Evolutionary conservation across 139 green algal genomes (phyloP), one percentile per base, ranked within the genome.

Genomic region (Volvox africanus): DNA sequence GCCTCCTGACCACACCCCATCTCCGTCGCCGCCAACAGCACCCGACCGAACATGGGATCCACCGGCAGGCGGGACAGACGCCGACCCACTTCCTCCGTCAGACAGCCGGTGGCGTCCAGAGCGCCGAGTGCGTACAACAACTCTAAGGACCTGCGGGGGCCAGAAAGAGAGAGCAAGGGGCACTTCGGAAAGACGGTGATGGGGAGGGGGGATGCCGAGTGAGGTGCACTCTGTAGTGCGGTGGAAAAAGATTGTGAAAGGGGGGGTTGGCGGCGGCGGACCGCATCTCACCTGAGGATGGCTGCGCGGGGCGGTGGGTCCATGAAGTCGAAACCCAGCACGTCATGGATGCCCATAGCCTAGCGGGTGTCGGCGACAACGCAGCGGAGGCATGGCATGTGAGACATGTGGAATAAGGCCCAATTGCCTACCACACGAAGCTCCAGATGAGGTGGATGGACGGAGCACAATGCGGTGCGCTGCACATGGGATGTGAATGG

Each of bases 321-420:
- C 92, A 97, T 94, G 89, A 98, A 97, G 86, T 97, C 96, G 91
- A 99, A 99, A 21, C 35, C 88, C 33, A 96, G 61, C 76, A 97
- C 91, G 44, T 98, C 94, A 3, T 95, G 35, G 32, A 98, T 93
- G 6, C 96, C 96, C 88, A 98, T 88, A 17, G 97, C 96, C 88
- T 97, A 68, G 9, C 5, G 44, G 44, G 44, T 55, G 9, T 55
- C 44, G 5, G 9, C 44, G 44, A 55, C 44, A 55, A 55, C 44
- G 44, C 9, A 55, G 44, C 5, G 44, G 44, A 5, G 44, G 44
- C 44, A n/a, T n/a, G n/a, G n/a, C n/a, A n/a, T n/a, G n/a, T n/a
- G n/a, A n/a, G n/a, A n/a, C n/a, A n/a, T n/a, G n/a, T n/a, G n/a
- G n/a, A n/a, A n/a, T n/a, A n/a, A n/a, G n/a, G n/a, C n/a, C n/a